phyloP scores from a whole-genome alignment of 108 stramenopile species.

The Cyclotella sp. region DNA sequence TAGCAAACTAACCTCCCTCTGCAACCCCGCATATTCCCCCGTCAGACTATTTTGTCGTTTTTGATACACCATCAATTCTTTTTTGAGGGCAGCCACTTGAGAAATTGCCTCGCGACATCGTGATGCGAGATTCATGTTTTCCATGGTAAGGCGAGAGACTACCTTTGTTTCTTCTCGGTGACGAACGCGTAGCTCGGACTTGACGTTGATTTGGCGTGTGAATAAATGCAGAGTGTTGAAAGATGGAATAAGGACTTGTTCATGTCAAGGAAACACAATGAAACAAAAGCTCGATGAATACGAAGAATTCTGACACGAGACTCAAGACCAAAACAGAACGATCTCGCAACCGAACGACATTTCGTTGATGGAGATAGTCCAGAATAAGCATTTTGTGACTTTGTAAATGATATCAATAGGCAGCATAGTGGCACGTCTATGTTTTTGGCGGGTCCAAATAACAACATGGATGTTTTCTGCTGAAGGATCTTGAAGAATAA shows the following conservation, averaged over 20 bases:
- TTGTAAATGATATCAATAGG: too few species aligned
- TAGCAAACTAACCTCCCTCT: slow-evolving; percentile 33
- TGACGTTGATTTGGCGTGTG: neutral
- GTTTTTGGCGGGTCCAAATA: too few species aligned
- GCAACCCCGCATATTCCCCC: slow-evolving; percentile 53
- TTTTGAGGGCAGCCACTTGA: slow-evolving; percentile 71
- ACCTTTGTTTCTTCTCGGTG: slow-evolving; percentile 84
- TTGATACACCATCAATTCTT: slow-evolving; percentile 68
- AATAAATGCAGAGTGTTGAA: neutral
- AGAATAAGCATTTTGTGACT: too few species aligned
- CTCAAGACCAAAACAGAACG: too few species aligned
- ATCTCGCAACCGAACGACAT: too few species aligned
- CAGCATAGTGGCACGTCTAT: too few species aligned
- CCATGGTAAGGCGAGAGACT: slow-evolving; percentile 79
- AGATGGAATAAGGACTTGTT: neutral
- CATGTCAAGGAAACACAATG: neutral
- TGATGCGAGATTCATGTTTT: slow-evolving; percentile 86
- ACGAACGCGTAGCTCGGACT: slow-evolving; percentile 79
- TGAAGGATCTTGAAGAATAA: too few species aligned
- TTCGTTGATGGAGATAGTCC: too few species aligned
- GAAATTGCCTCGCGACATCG: slow-evolving; percentile 78
- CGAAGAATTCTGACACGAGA: too few species aligned
- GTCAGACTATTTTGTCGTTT: slow-evolving; percentile 27
- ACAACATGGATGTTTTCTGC: too few species aligned
- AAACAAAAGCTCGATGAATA: too few species aligned